Evolutionary conservation across 2,329 filamentous ascomycete genomes (phyloP), one percentile per base, ranked within the genome.

Genomic region (Coniochaeta pulveracea): DNA sequence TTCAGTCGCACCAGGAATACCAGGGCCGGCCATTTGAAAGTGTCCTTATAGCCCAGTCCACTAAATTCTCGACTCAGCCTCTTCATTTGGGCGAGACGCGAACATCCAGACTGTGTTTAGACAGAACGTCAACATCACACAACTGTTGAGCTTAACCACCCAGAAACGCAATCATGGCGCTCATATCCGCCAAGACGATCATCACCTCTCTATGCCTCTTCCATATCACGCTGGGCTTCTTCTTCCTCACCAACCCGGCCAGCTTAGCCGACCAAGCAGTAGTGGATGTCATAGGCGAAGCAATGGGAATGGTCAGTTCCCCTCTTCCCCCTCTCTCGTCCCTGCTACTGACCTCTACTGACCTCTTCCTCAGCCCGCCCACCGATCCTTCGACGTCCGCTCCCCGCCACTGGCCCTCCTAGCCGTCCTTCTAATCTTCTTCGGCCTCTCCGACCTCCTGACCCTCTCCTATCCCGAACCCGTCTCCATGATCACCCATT

Each of bases 181-280:
- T 93, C 54, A 70, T 95, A 49, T 86, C 84, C 3, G 77, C 79
- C 39, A 80, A 72, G 50, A 84, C 80, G 7, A 79, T 94, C 55
- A 80, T 95, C 47, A 80, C 83, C 46, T 79, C 76, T 34, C 63
- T 94, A 45, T 82, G 81, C 45, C 71, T 93, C 52, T 85, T 91
- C 63, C 84, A 94, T 60, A 58, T 94, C 43, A 84, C 83, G 5
- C 64, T 91, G 31, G 85, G 79, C 47, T 86, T 80, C 58, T 85
- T 91, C 63, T 80, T 95, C 60, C 67, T 93, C 47, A 80, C 74
- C 26, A 77, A 69, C 37, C 88, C 88, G 5, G 60, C 63, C 40
- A 66, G 72, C 26, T 67, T 95, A 47, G 76, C 82, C 31, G 80
- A 89, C 50, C 85, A 93, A 48, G 76, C 80, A 34, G 56, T 93